Percentiles rank a stretch among this genome's conserved stretches.
These are phyloP conservation scores for Rhexocercosporidium sp. DNA, from an alignment of 2,329 filamentous ascomycete species.

Conservation along the genomic window DNA sequence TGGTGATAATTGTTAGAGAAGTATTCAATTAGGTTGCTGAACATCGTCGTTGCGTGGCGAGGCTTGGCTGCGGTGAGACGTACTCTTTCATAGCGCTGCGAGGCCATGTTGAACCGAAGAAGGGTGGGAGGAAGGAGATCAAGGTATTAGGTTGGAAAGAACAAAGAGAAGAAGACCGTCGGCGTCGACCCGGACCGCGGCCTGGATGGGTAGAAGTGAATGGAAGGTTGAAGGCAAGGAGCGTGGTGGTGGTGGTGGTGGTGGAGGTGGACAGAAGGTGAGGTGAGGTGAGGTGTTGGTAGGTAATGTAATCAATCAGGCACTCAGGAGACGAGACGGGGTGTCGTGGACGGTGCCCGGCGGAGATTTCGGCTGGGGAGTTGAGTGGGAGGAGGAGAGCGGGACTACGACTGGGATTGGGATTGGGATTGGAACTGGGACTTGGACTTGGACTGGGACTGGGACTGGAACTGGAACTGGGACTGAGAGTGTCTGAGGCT, in stretches of 20 bases:
- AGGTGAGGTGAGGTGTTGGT: conserved; percentile 3
- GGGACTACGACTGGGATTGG: no score
- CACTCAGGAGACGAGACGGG: background rate
- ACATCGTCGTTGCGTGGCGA: conserved; percentile 31
- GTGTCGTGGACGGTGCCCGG: background rate
- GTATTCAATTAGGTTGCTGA: conserved; percentile 5
- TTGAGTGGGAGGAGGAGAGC: background rate
- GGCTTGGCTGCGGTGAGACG: conserved; percentile 36
- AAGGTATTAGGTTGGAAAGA: conserved; percentile 15
- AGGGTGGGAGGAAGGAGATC: background rate
- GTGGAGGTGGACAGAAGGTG: no score
- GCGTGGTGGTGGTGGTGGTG: conserved; percentile 14
- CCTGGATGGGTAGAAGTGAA: conserved; percentile 30
- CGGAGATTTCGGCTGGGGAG: background rate
- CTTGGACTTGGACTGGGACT: no score
- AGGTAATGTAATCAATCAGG: conserved; percentile 5
- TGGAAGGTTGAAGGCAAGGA: conserved; percentile 18
- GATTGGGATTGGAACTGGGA: no score
- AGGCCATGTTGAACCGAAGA: conserved; percentile 36
- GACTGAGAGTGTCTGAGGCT: background rate
- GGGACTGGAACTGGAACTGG: no score
- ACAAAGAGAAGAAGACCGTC: conserved; percentile 32
- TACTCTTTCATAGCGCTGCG: conserved; percentile 61
- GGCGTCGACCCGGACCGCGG: conserved; percentile 25
- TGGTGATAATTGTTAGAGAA: conserved; percentile 42